phyloP scores from a whole-genome alignment of 768 basidiomycete species.

The Lanmaoa pseudosensibilis region DNA sequence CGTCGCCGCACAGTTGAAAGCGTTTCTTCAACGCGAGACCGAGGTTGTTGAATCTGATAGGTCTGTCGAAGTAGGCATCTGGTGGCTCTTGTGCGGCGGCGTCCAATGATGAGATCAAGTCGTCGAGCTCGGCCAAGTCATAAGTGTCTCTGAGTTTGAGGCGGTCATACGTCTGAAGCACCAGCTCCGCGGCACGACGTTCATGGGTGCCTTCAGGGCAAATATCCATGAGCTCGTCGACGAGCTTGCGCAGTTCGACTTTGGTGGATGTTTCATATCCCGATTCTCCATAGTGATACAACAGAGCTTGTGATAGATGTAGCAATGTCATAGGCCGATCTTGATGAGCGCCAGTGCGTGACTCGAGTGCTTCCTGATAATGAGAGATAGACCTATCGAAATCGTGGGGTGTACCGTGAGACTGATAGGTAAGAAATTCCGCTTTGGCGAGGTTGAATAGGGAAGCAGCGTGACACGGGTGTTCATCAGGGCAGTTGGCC shows the following conservation, averaged over 20 bases:
- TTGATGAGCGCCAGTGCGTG: not conserved
- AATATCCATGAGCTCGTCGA: not conserved
- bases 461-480: slow-evolving; percentile 2
- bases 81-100: not conserved
- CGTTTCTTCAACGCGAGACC: not conserved
- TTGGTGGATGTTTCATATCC: not conserved
- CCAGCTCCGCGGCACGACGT: slow-evolving; percentile 3
- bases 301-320: slow-evolving; percentile 8
- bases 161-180: not conserved
- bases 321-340: slow-evolving; percentile 11
- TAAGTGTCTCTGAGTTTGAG: not conserved
- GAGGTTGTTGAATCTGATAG: slow-evolving; percentile 1
- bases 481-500: not conserved
- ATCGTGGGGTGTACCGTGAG: not conserved
- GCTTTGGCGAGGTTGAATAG: slow-evolving; percentile 17
- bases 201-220: not conserved
- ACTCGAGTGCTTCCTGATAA: slow-evolving; percentile 7
- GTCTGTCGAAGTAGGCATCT: not conserved
- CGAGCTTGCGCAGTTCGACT: not conserved
- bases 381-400: not conserved
- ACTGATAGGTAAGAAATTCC: slow-evolving; percentile 2
- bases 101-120: not conserved
- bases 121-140: not conserved
- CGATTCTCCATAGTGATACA: not conserved
- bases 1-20: not conserved